phyloP scores from a whole-genome alignment of 106 monocot genomes.

The Chionographis japonica region DNA sequence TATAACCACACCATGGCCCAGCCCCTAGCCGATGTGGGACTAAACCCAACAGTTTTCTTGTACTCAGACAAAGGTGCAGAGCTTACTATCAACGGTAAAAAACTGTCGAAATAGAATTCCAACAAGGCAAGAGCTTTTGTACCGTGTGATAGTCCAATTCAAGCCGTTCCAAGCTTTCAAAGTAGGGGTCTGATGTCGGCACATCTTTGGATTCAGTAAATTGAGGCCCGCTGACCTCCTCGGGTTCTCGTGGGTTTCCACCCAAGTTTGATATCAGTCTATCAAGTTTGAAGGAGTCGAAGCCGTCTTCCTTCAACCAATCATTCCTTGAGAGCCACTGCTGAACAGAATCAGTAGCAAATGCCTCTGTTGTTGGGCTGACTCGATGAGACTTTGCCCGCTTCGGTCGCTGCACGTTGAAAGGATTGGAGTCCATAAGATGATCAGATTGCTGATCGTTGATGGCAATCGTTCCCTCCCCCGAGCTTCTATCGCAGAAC shows the following conservation, averaged over 20 bases:
- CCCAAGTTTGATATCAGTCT: conserved; percentile 28
- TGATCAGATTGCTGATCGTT: neutral
- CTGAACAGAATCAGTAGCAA: neutral
- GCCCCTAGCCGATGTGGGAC: too few relatives aligned
- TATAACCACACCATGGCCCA: too few relatives aligned
- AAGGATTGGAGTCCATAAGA: neutral
- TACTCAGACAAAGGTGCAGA: neutral
- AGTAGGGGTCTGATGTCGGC: conserved; percentile 47
- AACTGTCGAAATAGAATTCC: too few relatives aligned
- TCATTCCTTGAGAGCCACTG: neutral
- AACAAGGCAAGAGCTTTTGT: neutral
- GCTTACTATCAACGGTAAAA: too few relatives aligned
- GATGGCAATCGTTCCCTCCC: neutral
- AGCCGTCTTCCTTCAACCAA: conserved; percentile 27
- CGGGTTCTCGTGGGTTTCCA: conserved; percentile 24
- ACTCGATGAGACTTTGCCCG: conserved; percentile 16
- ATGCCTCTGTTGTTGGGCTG: neutral
- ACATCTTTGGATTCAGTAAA: conserved; percentile 19
- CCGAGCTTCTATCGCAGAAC: neutral
- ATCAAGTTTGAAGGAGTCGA: conserved; percentile 47
- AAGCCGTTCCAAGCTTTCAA: conserved; percentile 60
- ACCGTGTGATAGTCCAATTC: conserved; percentile 63
- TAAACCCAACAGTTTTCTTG: neutral
- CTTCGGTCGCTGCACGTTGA: neutral
- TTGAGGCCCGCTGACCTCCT: conserved; percentile 8